These are phyloP conservation scores for Candida lessepsii DNA, from an alignment of 805 yeast species.

Conservation along the genomic window DNA sequence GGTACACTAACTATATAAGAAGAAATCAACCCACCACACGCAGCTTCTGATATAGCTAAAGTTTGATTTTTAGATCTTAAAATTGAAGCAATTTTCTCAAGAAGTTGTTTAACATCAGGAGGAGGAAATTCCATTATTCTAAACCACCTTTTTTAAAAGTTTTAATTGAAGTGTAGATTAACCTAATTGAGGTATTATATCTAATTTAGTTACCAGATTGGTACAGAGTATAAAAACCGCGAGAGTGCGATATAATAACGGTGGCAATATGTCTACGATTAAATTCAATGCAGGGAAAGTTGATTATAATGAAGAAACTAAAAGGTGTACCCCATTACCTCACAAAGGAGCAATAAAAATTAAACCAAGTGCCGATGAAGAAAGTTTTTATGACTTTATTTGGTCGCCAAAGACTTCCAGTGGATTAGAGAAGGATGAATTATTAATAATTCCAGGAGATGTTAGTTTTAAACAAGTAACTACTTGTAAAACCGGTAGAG, in stretches of 20 bases:
- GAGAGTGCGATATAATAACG: background rate
- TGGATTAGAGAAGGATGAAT: slow-evolving; percentile 53
- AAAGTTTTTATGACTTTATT: slow-evolving; percentile 62
- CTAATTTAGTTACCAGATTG: background rate
- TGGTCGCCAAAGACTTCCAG: slow-evolving; percentile 69
- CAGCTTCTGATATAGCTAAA: slow-evolving; percentile 80
- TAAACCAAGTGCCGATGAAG: slow-evolving; percentile 64
- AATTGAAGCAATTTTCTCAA: slow-evolving; percentile 55
- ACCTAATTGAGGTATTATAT: no score
- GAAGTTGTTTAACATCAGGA: slow-evolving; percentile 47
- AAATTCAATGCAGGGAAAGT: slow-evolving; percentile 81
- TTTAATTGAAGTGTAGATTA: no score
- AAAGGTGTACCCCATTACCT: slow-evolving; percentile 66
- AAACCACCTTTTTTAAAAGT: no score
- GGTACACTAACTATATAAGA: slow-evolving; percentile 80
- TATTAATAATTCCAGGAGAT: slow-evolving; percentile 81
- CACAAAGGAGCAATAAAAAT: slow-evolving; percentile 66
- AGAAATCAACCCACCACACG: slow-evolving; percentile 84
- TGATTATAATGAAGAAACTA: slow-evolving; percentile 57
- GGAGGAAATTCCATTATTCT: slow-evolving; percentile 56
- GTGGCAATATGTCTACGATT: slow-evolving; percentile 21
- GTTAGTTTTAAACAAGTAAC: slow-evolving; percentile 70
- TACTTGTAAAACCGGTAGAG: slow-evolving; percentile 75
- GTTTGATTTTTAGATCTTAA: slow-evolving; percentile 58
- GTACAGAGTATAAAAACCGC: background rate